Conservation (phyloP, 257 asterid genomes). For the Linaria vulgaris region DNA sequence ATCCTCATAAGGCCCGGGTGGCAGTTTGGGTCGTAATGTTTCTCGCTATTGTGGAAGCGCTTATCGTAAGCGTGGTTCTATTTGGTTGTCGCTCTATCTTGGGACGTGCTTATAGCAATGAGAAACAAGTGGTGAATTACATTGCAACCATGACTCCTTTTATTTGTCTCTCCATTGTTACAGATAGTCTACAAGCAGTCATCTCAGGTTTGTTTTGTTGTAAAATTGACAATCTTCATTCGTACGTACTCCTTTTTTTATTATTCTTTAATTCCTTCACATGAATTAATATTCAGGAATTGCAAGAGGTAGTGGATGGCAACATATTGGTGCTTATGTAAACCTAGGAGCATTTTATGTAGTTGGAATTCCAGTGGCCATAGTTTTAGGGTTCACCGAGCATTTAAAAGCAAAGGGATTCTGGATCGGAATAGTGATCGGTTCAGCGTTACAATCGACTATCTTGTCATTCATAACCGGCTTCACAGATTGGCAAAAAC, state of each 20-base stretch:
- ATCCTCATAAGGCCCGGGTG: slow-evolving; percentile 41
- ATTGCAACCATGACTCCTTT: slow-evolving; percentile 51
- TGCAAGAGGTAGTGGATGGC: slow-evolving; percentile 62
- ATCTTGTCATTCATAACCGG: slow-evolving; percentile 35
- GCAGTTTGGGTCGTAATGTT: slow-evolving; percentile 38
- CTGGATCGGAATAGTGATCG: slow-evolving; percentile 47
- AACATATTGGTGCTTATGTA: slow-evolving; percentile 49
- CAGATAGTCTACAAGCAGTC: slow-evolving; percentile 54
- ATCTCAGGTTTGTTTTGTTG: slow-evolving; percentile 38
- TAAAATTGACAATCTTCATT: too few species aligned
- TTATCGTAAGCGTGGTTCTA: slow-evolving; percentile 25
- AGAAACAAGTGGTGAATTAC: slow-evolving; percentile 47
- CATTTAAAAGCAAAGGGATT: slow-evolving; percentile 55
- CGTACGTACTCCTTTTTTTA: not conserved
- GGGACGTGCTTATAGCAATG: slow-evolving; percentile 46
- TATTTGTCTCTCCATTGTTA: slow-evolving; percentile 41
- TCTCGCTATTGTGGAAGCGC: slow-evolving; percentile 36
- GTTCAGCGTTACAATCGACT: slow-evolving; percentile 37
- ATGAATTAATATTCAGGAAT: slow-evolving; percentile 48
- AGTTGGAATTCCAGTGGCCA: slow-evolving; percentile 45
- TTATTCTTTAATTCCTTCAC: not conserved
- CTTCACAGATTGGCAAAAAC: slow-evolving; percentile 50
- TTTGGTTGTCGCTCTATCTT: slow-evolving; percentile 32
- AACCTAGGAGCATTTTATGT: slow-evolving; percentile 51
- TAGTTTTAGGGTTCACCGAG: slow-evolving; percentile 40